These are phyloP conservation scores for Ustilago trichophora DNA, from an alignment of 1,284 basidiomycete genomes.

Conservation along the genomic window DNA sequence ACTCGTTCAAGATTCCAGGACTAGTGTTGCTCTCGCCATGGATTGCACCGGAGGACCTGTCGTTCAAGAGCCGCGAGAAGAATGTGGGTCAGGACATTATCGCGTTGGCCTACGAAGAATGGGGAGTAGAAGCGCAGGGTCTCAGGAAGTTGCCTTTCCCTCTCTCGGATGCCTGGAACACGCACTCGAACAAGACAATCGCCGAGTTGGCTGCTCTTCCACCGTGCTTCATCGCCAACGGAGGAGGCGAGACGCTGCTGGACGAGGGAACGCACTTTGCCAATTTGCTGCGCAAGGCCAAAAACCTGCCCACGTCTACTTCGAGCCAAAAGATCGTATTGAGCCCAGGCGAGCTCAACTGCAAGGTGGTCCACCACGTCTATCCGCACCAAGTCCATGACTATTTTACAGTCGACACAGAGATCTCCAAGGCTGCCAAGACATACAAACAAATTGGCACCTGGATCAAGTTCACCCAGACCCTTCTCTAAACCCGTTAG, in stretches of 20 bases:
- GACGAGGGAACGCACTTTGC: constrained; percentile 48
- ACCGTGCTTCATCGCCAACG: constrained; percentile 44
- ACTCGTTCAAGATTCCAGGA: constrained; percentile 34
- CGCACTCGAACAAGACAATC: constrained; percentile 36
- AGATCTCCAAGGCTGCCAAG: constrained; percentile 30
- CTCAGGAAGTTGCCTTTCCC: constrained; percentile 30
- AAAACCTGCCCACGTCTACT: constrained; percentile 39
- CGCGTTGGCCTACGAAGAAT: constrained; percentile 41
- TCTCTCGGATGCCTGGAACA: constrained; percentile 40
- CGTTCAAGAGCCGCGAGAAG: constrained; percentile 42
- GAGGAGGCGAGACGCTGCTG: constrained; percentile 35
- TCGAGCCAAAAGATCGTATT: constrained; percentile 30
- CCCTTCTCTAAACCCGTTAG: constrained; percentile 12
- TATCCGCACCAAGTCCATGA: constrained; percentile 43
- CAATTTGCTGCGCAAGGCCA: constrained; percentile 50
- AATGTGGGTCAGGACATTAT: constrained; percentile 55
- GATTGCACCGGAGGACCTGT: constrained; percentile 38
- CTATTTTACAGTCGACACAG: constrained; percentile 49
- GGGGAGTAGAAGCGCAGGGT: constrained; percentile 48
- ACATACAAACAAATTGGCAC: constrained; percentile 45
- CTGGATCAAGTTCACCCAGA: constrained; percentile 50
- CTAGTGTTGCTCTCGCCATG: constrained; percentile 56
- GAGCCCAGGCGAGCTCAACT: constrained; percentile 39
- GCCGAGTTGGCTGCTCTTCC: constrained; percentile 34
- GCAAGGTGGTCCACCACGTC: constrained; percentile 34